Conservation (phyloP, 1,284 basidiomycete species). For the Earliella scabrosa region DNA sequence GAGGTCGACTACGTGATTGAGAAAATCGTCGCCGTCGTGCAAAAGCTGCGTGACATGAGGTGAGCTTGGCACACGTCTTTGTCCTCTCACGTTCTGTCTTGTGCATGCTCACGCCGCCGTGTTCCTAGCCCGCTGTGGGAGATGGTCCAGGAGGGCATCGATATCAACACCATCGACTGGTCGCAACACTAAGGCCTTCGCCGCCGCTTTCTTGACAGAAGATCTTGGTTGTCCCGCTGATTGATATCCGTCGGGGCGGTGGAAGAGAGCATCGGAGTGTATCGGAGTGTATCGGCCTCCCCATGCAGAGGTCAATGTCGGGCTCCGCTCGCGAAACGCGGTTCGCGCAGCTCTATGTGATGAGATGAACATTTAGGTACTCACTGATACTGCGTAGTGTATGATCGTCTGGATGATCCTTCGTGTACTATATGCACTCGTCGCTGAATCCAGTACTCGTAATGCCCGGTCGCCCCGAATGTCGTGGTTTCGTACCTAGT, state of each 20-base stretch:
- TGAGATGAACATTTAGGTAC: not conserved
- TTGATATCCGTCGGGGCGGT: not conserved
- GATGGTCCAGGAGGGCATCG: constrained; percentile 98
- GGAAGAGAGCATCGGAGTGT: too few species aligned
- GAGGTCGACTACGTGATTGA: constrained; percentile 95
- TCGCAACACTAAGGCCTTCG: constrained; percentile 56
- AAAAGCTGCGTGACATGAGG: constrained; percentile 76
- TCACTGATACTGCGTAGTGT: constrained; percentile 12
- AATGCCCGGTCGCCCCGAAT: not conserved
- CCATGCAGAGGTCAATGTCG: too few species aligned
- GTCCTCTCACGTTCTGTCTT: constrained; percentile 1
- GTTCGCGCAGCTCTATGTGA: not conserved
- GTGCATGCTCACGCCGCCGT: not conserved
- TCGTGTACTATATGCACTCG: constrained; percentile 17
- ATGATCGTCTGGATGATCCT: constrained; percentile 19
- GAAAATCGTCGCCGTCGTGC: constrained; percentile 88
- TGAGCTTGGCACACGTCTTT: constrained; percentile 36
- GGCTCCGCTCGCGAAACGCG: too few species aligned
- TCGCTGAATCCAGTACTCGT: constrained; percentile 22
- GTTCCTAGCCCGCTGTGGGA: constrained; percentile 87
- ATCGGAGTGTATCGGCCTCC: too few species aligned
- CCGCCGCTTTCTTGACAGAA: not conserved
- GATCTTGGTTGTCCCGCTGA: not conserved
- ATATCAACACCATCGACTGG: constrained; percentile 94
- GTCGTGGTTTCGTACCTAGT: too few species aligned